Conservation (phyloP, 2,329 filamentous ascomycete genomes). For the Alternaria burnsii region DNA sequence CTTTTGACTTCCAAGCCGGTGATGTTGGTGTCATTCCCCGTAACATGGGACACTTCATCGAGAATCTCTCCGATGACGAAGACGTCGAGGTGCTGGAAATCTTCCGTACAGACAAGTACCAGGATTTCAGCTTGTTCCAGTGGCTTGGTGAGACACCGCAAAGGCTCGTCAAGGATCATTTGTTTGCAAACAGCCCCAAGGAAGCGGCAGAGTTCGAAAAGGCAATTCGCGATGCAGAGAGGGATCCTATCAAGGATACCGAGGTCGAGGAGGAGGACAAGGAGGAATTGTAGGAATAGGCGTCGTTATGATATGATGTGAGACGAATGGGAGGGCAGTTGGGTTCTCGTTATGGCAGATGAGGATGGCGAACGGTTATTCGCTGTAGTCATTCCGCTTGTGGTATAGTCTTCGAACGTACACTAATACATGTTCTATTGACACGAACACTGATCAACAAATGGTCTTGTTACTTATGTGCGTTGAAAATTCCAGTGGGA, state of each 20-base stretch:
- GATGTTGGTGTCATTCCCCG: slow-evolving; percentile 79
- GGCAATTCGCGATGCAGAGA: slow-evolving; percentile 68
- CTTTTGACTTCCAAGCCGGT: slow-evolving; percentile 78
- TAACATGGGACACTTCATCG: slow-evolving; percentile 83
- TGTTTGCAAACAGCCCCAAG: slow-evolving; percentile 70
- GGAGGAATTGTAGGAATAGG: slow-evolving; percentile 26
- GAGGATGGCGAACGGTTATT: neutral
- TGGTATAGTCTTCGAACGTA: neutral
- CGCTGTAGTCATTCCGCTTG: neutral
- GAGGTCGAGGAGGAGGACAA: slow-evolving; percentile 41
- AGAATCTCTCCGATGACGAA: slow-evolving; percentile 78
- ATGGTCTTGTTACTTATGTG: neutral
- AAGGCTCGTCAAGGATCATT: slow-evolving; percentile 70
- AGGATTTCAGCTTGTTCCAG: slow-evolving; percentile 77
- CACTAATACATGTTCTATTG: neutral
- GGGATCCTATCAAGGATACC: slow-evolving; percentile 54
- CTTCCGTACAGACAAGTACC: slow-evolving; percentile 74
- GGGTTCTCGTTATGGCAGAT: neutral
- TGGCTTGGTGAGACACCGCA: slow-evolving; percentile 78
- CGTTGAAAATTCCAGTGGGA: no score
- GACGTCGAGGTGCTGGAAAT: slow-evolving; percentile 79
- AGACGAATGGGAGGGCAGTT: neutral
- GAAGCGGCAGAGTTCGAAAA: slow-evolving; percentile 70
- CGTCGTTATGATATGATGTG: neutral
- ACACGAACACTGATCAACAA: neutral